Evolutionary conservation across 2,329 filamentous ascomycete species (phyloP).

Genomic region (Aspergillus tubingensis): DNA sequence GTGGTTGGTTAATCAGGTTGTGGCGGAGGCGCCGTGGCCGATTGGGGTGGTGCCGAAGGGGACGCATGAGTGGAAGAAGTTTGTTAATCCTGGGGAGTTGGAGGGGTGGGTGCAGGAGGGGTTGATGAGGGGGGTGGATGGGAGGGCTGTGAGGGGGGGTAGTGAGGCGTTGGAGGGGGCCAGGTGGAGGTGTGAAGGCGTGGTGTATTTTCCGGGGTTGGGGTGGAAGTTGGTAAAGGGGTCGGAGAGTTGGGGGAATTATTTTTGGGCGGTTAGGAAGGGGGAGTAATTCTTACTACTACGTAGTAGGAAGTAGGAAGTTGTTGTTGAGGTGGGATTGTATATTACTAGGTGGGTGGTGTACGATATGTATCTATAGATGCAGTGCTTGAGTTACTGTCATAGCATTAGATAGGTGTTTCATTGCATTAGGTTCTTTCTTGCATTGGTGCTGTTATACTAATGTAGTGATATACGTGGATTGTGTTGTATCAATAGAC

Average conservation of each 20-base stretch:
- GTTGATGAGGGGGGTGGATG: slow-evolving; percentile 53
- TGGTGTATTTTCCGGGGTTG: slow-evolving; percentile 84
- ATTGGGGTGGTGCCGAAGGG: slow-evolving; percentile 81
- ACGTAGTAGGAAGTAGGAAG: not conserved
- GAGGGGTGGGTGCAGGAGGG: slow-evolving; percentile 44
- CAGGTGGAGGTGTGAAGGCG: slow-evolving; percentile 72
- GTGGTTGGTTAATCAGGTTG: slow-evolving; percentile 88
- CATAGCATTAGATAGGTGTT: not conserved
- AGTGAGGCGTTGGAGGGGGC: slow-evolving; percentile 32
- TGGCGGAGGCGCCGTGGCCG: slow-evolving; percentile 76
- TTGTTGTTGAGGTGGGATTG: not conserved
- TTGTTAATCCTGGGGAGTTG: slow-evolving; percentile 80
- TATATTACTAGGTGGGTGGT: not conserved
- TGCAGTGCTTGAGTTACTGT: too few relatives aligned
- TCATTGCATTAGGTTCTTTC: not conserved
- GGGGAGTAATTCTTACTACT: slow-evolving; percentile 27
- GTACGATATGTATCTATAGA: not conserved
- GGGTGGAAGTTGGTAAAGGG: slow-evolving; percentile 84
- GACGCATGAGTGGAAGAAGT: slow-evolving; percentile 96
- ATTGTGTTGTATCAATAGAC: not conserved
- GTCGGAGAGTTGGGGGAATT: slow-evolving; percentile 87
- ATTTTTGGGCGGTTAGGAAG: slow-evolving; percentile 85
- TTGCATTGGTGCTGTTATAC: not conserved
- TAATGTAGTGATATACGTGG: not conserved
- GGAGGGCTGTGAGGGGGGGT: slow-evolving; percentile 25